Base-by-base conservation (phyloP, 176 grass and related monocot genomes). In the Musa schizocarpa region DNA sequence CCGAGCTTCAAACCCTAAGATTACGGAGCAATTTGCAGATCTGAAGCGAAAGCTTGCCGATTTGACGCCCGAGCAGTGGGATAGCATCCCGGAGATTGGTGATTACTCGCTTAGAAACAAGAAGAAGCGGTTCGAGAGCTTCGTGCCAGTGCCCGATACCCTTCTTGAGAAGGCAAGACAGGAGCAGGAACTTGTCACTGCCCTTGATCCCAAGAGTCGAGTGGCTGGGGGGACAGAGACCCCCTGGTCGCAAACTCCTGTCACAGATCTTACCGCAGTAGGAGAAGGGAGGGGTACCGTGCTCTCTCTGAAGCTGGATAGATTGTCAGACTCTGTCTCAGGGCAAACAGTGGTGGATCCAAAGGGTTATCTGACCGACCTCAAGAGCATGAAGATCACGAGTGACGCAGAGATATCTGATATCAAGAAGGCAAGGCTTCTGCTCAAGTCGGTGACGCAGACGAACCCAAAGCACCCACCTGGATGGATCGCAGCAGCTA, bases 341-440 rank as follows among this genome's bases (percentile, higher is more conserved):
- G 92, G 89, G 19, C 89, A 89, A 11, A 96, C 92, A 13, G 92
- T 96, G 24, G 92, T 96, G 62, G 89, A 96, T 90, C 92, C 92
- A 22, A 96, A 96, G 81, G 92, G 92, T 0, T 96, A 96, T 81
- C 63, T 96, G 54, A 92, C 89, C 7, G 92, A 96, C 62, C 77
- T 96, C 22, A 96, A 96, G 72, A 92, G 92, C 76, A 96, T 96
- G 89, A 96, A 96, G 61, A 96, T 96, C 61, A 96, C 92, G 7
- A 96, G 92, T 24, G 92, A 96, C 71, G 92, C 92, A 20, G 92
- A 96, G 82, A 96, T 96, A 52, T 96, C 89, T 43, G 92, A 96
- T 81, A 92, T 96, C 58, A 96, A 96, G 54, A 96, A 96, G 83
- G 92, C 92, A 2, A 86, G 89, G 13, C 78, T 96, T 53, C 53